These are phyloP conservation scores for Stagonosporopsis tanaceti DNA, from an alignment of 2,329 filamentous ascomycete genomes.

Conservation along the genomic window DNA sequence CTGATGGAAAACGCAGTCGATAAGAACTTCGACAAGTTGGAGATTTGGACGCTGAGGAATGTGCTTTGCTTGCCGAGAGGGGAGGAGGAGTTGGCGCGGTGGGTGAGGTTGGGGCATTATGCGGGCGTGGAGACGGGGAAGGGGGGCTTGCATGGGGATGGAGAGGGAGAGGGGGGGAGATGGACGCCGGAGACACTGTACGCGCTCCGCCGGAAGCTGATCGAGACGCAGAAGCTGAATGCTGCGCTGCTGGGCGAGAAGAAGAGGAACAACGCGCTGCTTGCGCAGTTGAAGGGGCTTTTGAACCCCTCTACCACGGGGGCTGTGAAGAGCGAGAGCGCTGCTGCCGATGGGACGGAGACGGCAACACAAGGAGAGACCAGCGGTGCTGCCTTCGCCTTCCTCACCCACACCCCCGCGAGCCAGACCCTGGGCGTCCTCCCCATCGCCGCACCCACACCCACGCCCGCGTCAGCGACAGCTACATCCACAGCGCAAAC, in stretches of 20 bases:
- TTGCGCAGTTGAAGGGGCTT: slow-evolving; percentile 69
- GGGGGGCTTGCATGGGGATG: no score
- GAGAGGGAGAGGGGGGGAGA: background rate
- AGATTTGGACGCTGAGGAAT: slow-evolving; percentile 89
- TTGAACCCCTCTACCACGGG: slow-evolving; percentile 42
- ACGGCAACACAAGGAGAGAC: background rate
- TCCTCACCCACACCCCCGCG: slow-evolving; percentile 61
- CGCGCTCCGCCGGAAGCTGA: slow-evolving; percentile 74
- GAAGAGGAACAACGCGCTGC: slow-evolving; percentile 74
- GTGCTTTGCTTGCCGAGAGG: slow-evolving; percentile 64
- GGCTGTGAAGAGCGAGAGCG: slow-evolving; percentile 28
- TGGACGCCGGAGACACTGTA: slow-evolving; percentile 70
- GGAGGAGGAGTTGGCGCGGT: slow-evolving; percentile 64
- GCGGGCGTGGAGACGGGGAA: slow-evolving; percentile 58
- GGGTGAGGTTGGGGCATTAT: slow-evolving; percentile 86
- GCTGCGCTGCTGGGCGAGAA: slow-evolving; percentile 73
- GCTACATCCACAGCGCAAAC: slow-evolving; percentile 19
- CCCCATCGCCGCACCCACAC: slow-evolving; percentile 26
- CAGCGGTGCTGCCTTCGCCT: slow-evolving; percentile 56
- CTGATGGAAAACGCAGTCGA: slow-evolving; percentile 60
- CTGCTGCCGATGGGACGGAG: slow-evolving; percentile 4
- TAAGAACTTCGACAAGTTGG: slow-evolving; percentile 60
- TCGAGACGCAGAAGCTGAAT: slow-evolving; percentile 81
- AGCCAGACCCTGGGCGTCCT: slow-evolving; percentile 57
- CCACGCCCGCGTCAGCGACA: slow-evolving; percentile 24